Evolutionary conservation across 2,329 filamentous ascomycete genomes (phyloP).

Genomic region (Xylaria multiplex): DNA sequence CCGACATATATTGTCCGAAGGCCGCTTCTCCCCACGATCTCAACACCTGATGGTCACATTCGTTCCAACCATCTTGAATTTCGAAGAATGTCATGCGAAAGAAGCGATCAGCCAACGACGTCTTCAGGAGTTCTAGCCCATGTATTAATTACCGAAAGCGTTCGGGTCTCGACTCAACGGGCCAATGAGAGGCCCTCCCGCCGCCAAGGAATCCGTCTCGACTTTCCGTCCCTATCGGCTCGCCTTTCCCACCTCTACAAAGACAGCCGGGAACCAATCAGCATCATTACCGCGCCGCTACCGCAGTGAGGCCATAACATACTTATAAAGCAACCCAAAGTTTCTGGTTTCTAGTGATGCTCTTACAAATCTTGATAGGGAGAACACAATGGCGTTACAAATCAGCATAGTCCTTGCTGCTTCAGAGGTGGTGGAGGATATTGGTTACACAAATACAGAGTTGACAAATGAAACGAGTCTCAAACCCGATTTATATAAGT

Average conservation of each 20-base stretch:
- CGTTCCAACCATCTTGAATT: no score
- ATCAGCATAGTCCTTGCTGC: slow-evolving; percentile 7
- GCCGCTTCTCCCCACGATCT: no score
- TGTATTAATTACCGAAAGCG: neutral
- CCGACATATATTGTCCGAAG: no score
- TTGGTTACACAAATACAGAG: neutral
- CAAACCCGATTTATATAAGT: slow-evolving; percentile 10
- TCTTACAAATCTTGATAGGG: slow-evolving; percentile 20
- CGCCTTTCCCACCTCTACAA: slow-evolving; percentile 8
- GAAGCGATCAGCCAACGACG: no score
- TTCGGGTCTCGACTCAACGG: neutral
- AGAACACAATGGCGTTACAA: slow-evolving; percentile 17
- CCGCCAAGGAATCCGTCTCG: slow-evolving; percentile 17
- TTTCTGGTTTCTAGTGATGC: no score
- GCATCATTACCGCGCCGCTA: slow-evolving; percentile 15
- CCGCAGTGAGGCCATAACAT: no score
- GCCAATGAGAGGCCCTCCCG: slow-evolving; percentile 29
- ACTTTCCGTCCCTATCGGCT: slow-evolving; percentile 18
- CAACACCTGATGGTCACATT: no score
- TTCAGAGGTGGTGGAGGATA: neutral
- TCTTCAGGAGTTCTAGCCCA: neutral
- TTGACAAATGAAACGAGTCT: neutral
- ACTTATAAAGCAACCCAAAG: neutral
- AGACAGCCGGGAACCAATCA: slow-evolving; percentile 18
- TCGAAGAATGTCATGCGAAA: neutral